Evolutionary conservation across 768 basidiomycete genomes (phyloP).

Genomic region (Tylopilus rubrobrunneus): DNA sequence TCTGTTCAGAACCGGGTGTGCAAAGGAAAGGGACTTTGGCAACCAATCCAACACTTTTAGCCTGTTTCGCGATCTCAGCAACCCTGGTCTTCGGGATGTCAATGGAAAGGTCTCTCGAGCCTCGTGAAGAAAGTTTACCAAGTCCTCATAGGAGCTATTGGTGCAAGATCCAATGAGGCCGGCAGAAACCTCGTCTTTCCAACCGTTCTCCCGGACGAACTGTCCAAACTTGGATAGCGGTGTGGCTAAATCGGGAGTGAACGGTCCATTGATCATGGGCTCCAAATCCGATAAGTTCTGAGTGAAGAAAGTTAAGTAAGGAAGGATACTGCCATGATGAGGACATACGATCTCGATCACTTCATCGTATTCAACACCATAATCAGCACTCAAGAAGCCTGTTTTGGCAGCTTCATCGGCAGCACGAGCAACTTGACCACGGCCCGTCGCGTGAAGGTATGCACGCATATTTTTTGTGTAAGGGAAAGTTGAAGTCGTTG

Average conservation of each 20-base stretch:
- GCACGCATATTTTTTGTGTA: slow-evolving; percentile 87
- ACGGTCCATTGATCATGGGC: slow-evolving; percentile 93
- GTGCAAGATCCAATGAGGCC: slow-evolving; percentile 98
- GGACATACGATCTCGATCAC: slow-evolving; percentile 84
- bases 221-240: slow-evolving; percentile 84
- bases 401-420: slow-evolving; percentile 77
- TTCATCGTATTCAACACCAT: slow-evolving; percentile 91
- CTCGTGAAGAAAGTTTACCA: slow-evolving; percentile 45
- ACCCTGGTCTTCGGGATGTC: slow-evolving; percentile 67
- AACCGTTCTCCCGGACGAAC: slow-evolving; percentile 79
- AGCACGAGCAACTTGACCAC: slow-evolving; percentile 78
- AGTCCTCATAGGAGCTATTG: slow-evolving; percentile 96
- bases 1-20: slow-evolving; percentile 92
- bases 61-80: slow-evolving; percentile 87
- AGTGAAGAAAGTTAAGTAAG: not conserved
- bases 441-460: slow-evolving; percentile 88
- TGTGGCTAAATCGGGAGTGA: slow-evolving; percentile 95
- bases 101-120: not conserved
- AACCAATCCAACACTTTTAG: slow-evolving; percentile 75
- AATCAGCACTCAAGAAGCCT: slow-evolving; percentile 81
- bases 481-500: slow-evolving; percentile 98
- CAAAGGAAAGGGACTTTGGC: slow-evolving; percentile 84
- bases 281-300: slow-evolving; percentile 88
- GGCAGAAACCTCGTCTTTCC: slow-evolving; percentile 92
- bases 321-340: not conserved